phyloP scores from a whole-genome alignment of 108 stramenopile genomes.

The Chaetoceros muelleri region DNA sequence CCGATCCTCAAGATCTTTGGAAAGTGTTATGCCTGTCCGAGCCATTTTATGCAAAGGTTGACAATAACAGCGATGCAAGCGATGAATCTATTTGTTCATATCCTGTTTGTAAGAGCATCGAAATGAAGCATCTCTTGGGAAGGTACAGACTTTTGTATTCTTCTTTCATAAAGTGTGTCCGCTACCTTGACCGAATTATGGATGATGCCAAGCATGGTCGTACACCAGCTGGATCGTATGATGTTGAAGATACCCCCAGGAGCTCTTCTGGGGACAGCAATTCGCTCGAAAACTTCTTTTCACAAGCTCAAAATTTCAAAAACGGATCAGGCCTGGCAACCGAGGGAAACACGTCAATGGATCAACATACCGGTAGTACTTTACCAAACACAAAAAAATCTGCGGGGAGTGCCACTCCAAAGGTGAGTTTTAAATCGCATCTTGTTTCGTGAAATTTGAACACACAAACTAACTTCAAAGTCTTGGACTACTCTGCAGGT shows the following conservation, averaged over 20 bases:
- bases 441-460: no score
- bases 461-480: no score
- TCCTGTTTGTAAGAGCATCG: slow-evolving; percentile 20
- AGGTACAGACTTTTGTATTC: slow-evolving; percentile 60
- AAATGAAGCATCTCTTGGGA: slow-evolving; percentile 37
- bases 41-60: slow-evolving; percentile 75
- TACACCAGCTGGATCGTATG: slow-evolving; percentile 21
- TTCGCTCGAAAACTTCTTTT: slow-evolving; percentile 28
- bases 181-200: slow-evolving; percentile 55
- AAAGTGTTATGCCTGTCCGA: slow-evolving; percentile 60
- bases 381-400: no score
- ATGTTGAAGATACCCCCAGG: slow-evolving; percentile 22
- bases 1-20: slow-evolving; percentile 65
- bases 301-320: slow-evolving; percentile 15
- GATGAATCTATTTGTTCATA: slow-evolving; percentile 11
- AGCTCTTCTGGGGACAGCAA: slow-evolving; percentile 20
- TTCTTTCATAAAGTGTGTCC: slow-evolving; percentile 66
- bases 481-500: no score
- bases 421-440: no score
- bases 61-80: slow-evolving; percentile 5
- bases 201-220: slow-evolving; percentile 52
- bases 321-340: no score
- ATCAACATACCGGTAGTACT: no score
- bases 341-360: no score
- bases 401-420: no score